These are phyloP conservation scores for Tuber brumale DNA, from an alignment of 495 filamentous ascomycete species.

Conservation along the genomic window DNA sequence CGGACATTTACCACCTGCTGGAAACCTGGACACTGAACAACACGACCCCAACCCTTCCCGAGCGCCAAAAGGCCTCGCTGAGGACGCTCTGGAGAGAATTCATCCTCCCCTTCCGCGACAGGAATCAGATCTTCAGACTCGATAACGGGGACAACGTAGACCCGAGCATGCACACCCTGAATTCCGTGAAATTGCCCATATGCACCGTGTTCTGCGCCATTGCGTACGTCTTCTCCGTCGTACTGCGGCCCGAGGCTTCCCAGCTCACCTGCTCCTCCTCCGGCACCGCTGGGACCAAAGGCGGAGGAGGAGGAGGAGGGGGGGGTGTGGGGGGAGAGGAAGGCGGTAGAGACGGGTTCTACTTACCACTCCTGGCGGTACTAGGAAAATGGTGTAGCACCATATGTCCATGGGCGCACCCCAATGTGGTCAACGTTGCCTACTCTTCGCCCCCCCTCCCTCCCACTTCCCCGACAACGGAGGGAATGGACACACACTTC, in stretches of 20 bases:
- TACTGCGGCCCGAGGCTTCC: conserved; percentile 4
- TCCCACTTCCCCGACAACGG: not conserved
- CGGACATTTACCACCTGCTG: conserved; percentile 11
- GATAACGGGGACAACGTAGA: conserved; percentile 3
- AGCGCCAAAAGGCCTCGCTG: not conserved
- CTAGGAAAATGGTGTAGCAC: conserved; percentile 21
- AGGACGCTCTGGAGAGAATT: conserved; percentile 10
- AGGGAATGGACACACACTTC: not conserved
- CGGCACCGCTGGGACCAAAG: not conserved
- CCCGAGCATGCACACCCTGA: conserved; percentile 4
- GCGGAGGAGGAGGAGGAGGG: not conserved
- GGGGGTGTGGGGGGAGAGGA: not conserved
- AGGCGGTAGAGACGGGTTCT: not conserved
- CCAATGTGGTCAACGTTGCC: conserved; percentile 12
- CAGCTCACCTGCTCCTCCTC: not conserved
- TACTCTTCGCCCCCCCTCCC: not conserved
- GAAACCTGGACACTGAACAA: conserved; percentile 4
- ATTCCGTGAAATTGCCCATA: conserved; percentile 3
- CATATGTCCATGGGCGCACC: conserved; percentile 14
- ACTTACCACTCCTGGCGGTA: conserved; percentile 9
- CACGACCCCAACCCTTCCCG: conserved; percentile 7
- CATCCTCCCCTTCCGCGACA: conserved; percentile 14
- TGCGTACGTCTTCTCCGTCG: conserved; percentile 14
- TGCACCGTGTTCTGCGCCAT: conserved; percentile 22
- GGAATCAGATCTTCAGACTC: conserved; percentile 7